These are phyloP conservation scores for Pistacia vera DNA, from an alignment of 345 rosid species.

Conservation along the genomic window DNA sequence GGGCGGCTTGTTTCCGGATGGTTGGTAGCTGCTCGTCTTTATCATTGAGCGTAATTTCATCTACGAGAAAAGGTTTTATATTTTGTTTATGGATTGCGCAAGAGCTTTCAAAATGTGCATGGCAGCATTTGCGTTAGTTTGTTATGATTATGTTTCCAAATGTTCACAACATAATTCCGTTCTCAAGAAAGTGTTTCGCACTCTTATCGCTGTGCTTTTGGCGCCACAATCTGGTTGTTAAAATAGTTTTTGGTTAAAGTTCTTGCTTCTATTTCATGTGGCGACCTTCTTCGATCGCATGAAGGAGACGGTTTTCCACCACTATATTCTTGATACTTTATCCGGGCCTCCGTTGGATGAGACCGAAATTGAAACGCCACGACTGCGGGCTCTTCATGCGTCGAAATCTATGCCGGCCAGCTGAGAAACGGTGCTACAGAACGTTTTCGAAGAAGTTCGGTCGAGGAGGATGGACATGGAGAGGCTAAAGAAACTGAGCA, in stretches of 20 bases:
- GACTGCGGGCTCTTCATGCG: too few relatives aligned
- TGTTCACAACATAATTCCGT: slow-evolving; percentile 37
- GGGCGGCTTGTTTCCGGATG: slow-evolving; percentile 29
- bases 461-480: too few relatives aligned
- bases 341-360: too few relatives aligned
- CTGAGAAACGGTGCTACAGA: too few relatives aligned
- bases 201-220: slow-evolving; percentile 41
- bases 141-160: slow-evolving; percentile 31
- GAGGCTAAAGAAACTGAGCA: too few relatives aligned
- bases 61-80: slow-evolving; percentile 34
- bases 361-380: too few relatives aligned
- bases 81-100: slow-evolving; percentile 34
- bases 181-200: slow-evolving; percentile 30
- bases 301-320: too few relatives aligned
- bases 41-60: slow-evolving; percentile 34
- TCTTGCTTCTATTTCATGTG: slow-evolving; percentile 27
- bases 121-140: slow-evolving; percentile 26
- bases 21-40: slow-evolving; percentile 31
- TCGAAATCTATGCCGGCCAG: too few relatives aligned
- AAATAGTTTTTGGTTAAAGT: slow-evolving; percentile 54
- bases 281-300: too few relatives aligned
- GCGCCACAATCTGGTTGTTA: slow-evolving; percentile 57
- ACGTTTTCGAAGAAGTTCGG: too few relatives aligned
- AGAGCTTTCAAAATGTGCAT: slow-evolving; percentile 33
- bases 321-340: too few relatives aligned